Base-by-base conservation (phyloP, 192 early-diverging fungal species). In the Coemansia furcata region DNA sequence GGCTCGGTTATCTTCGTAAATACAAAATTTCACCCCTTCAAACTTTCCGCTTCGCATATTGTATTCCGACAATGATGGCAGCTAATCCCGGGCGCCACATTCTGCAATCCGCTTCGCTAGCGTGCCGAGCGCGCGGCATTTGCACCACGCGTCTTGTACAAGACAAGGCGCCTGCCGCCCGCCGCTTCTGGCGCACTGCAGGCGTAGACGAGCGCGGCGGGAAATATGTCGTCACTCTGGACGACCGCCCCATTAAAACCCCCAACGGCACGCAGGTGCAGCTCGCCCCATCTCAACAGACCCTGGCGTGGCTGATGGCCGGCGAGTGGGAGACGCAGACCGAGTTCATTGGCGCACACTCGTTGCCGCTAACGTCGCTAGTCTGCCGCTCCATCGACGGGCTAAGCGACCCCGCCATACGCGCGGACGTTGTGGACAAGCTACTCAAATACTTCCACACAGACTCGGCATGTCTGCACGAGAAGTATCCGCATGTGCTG, bases 301-400 rank as follows among this genome's bases (percentile, higher is more conserved):
- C 80, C n/a, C 67, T 99, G 36, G 97, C 93, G n/a, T 66, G 87
- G 40, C 82, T 97, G 65, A 85, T 94, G 37, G 94, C 93, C 8
- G 94, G 86, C 10, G 97, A 99, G 76, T 99, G 97, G 97, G 94
- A 99, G 74, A 83, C 89, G 62, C 94, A 95, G 77, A 88, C 86
- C 37, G 84, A 86, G 43, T 67, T 91, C 36, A 71, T 97, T 12
- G 94, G 94, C 73, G 78, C 89, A 1, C 93, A 94, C 70, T 89
- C 95, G 10, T 83, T 99, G 15, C 94, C 94, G 3, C 85, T 99
- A 86, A 98, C 97, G 0, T 96, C 94, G 6, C 82, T 98, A n/a
- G 84, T 96, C 5, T 86, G 89, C 54, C 87, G 95, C 35, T 88
- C 94, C 0, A 88, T 95, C 39, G 94, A 96, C 68, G 88, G 86